Base-by-base conservation (phyloP, 805 yeast species). In the Myxozyma nipponensis region DNA sequence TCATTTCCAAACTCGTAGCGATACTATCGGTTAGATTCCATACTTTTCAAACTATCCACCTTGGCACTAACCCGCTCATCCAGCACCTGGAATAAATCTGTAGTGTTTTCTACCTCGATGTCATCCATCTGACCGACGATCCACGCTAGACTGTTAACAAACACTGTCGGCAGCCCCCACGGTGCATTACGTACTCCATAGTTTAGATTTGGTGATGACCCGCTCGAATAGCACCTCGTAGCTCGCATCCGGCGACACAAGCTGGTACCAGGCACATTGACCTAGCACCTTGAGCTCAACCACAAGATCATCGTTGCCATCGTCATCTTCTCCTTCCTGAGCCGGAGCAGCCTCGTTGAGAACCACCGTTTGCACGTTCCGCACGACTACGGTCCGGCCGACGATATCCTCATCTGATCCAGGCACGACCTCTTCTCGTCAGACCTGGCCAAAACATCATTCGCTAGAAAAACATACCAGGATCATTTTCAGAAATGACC, bases 241-340 rank as follows among this genome's bases (percentile, higher is more conserved):
- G 7, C 32, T 50, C 3, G 36, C 37, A 34, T 36, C 22, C 25
- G 58, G 50, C 13, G 50, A 39, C 18, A 30, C 6, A 25, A 49
- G 41, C 17, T 23, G 28, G 21, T 51, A 54, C 58, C 58, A 54
- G 7, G 50, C 46, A 1, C 40, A 15, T 22, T 52, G 50, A 2
- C 57, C 57, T n/a, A 54, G 43, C 19, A 52, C 36, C 35, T 39
- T 46, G 24, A 52, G 44, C 6, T 52, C 50, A 5, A 54, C 30
- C 15, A 21, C 17, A 6, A 39, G 10, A 18, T 15, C 22, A 13
- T 4, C 18, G 23, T 19, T 22, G 25, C 28, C 35, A 15, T 30
- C 47, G 17, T 19, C 32, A 3, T 46, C n/a, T 25, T 19, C 18
- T n/a, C n/a, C n/a, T 21, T 2, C 21, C 23, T 15, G 37, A 34